Evolutionary conservation across 1,284 basidiomycete species (phyloP).

Genomic region (Boletus holoroseus): DNA sequence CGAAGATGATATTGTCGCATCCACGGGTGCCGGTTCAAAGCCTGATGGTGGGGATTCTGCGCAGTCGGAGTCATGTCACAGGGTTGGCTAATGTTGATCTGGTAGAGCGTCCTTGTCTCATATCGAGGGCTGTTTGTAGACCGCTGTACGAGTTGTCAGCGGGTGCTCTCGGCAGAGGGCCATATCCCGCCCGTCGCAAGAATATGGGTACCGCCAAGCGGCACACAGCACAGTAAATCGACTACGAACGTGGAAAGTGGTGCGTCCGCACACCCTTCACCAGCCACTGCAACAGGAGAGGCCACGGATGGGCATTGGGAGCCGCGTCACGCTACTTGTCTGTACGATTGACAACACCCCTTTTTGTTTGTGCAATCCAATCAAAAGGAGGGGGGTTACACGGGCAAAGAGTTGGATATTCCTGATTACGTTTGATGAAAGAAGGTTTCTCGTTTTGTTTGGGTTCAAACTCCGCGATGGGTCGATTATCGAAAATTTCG

Average conservation of each 20-base stretch:
- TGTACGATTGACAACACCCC: slow-evolving; percentile 26
- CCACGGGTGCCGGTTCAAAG: slow-evolving; percentile 47
- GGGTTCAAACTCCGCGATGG: slow-evolving; percentile 25
- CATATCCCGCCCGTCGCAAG: slow-evolving; percentile 67
- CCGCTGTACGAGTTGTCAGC: slow-evolving; percentile 51
- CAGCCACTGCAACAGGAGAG: neutral
- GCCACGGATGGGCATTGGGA: slow-evolving; percentile 42
- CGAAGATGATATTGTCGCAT: slow-evolving; percentile 51
- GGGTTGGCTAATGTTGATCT: neutral
- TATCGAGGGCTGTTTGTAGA: slow-evolving; percentile 59
- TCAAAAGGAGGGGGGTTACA: neutral
- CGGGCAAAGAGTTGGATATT: neutral
- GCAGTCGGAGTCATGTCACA: slow-evolving; percentile 8
- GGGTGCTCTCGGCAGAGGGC: slow-evolving; percentile 60
- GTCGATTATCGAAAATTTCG: neutral
- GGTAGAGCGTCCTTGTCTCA: slow-evolving; percentile 45
- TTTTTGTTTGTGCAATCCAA: too few relatives aligned
- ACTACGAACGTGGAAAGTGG: neutral
- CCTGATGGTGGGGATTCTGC: slow-evolving; percentile 38
- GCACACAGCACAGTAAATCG: too few relatives aligned
- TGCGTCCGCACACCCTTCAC: neutral
- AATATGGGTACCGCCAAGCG: slow-evolving; percentile 40
- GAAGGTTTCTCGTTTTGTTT: slow-evolving; percentile 6
- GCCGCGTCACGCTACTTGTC: slow-evolving; percentile 50
- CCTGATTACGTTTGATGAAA: slow-evolving; percentile 18